These are phyloP conservation scores for Lipomyces oligophaga DNA, from an alignment of 805 yeast genomes.

Conservation along the genomic window DNA sequence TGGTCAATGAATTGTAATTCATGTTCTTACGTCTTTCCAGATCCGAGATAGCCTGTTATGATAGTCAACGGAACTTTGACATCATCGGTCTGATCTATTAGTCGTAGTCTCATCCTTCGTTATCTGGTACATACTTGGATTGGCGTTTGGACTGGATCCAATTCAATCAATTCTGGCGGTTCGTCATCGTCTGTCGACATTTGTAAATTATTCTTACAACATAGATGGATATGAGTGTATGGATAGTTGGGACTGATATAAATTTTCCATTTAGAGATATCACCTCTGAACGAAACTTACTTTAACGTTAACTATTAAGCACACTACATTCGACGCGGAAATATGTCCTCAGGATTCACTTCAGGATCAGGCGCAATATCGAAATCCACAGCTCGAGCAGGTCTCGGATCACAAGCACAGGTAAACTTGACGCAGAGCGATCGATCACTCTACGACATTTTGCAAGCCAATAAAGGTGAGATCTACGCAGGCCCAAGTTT, in stretches of 20 bases:
- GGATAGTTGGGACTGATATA: no score
- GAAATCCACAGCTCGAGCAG: conserved; percentile 7
- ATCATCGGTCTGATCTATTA: not conserved
- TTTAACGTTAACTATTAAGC: no score
- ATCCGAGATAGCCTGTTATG: conserved; percentile 90
- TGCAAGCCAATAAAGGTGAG: conserved; percentile 25
- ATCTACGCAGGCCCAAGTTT: not conserved
- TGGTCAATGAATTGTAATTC: not conserved
- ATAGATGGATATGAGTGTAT: no score
- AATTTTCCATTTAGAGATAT: no score
- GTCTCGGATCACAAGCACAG: conserved; percentile 3
- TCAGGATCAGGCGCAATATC: not conserved
- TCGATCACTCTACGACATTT: conserved; percentile 21
- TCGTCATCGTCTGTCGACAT: not conserved
- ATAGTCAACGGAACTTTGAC: conserved; percentile 82
- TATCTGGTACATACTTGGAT: no score
- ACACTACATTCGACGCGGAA: no score
- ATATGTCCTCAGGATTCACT: conserved; percentile 18
- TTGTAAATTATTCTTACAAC: not conserved
- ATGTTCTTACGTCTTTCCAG: conserved; percentile 65
- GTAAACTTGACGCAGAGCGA: conserved; percentile 5
- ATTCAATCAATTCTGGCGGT: not conserved
- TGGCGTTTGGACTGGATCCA: not conserved
- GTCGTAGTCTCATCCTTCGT: not conserved
- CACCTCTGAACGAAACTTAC: no score